Percentiles rank a stretch among this genome's conserved stretches.
These are phyloP conservation scores for Cyclanthera cordifolia DNA, from an alignment of 306 rosid species.

Conservation along the genomic window DNA sequence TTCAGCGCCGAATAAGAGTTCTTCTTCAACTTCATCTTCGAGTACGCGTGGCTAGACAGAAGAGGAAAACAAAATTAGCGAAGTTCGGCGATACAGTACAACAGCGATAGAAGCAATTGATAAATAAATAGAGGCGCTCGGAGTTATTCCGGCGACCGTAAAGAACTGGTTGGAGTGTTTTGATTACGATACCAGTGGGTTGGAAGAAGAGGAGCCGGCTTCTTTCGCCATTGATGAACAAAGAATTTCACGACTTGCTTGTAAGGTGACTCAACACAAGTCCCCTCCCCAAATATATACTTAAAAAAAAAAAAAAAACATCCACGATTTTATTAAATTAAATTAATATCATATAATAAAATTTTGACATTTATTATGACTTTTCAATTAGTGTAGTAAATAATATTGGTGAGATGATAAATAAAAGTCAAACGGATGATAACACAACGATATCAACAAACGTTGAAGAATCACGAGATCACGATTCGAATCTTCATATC, in stretches of 20 bases:
- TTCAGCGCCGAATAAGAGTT: constrained; percentile 25
- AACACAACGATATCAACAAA: too few relatives aligned
- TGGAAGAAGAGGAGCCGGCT: constrained; percentile 11
- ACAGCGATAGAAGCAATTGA: background rate
- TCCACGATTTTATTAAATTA: too few relatives aligned
- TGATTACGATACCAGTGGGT: background rate
- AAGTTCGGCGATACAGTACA: background rate
- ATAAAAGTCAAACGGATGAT: too few relatives aligned
- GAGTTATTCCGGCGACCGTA: background rate
- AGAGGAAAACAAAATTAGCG: background rate
- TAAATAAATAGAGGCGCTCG: background rate
- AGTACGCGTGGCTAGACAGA: constrained; percentile 18
- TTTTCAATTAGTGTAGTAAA: too few relatives aligned
- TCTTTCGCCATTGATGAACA: constrained; percentile 6
- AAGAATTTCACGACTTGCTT: background rate
- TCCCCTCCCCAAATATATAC: too few relatives aligned
- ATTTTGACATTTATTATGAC: too few relatives aligned
- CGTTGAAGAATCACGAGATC: too few relatives aligned
- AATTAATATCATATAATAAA: too few relatives aligned
- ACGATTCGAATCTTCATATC: too few relatives aligned
- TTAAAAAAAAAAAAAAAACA: too few relatives aligned
- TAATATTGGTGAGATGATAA: too few relatives aligned
- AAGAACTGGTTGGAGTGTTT: background rate
- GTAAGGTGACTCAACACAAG: too few relatives aligned
- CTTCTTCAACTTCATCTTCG: constrained; percentile 37